phyloP scores from a whole-genome alignment of 1,284 basidiomycete species.

The Ganoderma multipileum region DNA sequence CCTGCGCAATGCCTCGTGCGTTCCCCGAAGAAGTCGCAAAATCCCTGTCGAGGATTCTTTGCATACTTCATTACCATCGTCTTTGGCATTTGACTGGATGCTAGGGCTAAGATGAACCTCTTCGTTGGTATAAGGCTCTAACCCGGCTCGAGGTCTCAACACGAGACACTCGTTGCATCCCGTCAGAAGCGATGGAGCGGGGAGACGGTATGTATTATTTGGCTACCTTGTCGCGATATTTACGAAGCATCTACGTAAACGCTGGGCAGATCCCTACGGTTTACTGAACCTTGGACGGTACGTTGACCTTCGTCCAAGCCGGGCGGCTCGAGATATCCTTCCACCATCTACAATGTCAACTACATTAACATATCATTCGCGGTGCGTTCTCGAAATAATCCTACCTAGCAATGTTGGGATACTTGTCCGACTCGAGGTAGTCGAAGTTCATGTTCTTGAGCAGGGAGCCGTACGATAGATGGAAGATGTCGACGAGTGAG shows the following conservation, averaged over 20 bases:
- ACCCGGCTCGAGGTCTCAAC: too few species aligned
- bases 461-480: constrained; percentile 52
- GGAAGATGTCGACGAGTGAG: constrained; percentile 60
- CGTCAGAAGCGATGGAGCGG: neutral
- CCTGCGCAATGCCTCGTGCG: too few species aligned
- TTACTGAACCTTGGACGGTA: neutral
- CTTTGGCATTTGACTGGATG: too few species aligned
- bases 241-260: neutral
- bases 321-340: constrained; percentile 43
- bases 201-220: neutral
- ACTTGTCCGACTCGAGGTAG: constrained; percentile 32
- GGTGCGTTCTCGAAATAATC: neutral
- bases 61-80: too few species aligned
- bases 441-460: constrained; percentile 32
- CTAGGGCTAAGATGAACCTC: too few species aligned
- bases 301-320: constrained; percentile 43
- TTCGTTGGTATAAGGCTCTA: too few species aligned
- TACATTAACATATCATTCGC: neutral
- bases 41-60: too few species aligned
- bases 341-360: constrained; percentile 12
- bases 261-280: neutral
- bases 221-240: neutral
- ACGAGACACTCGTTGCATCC: too few species aligned
- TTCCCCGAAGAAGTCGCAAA: too few species aligned
- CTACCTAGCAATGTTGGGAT: constrained; percentile 41